phyloP scores from a whole-genome alignment of 2,329 filamentous ascomycete genomes.

The Ascosphaera apis region DNA sequence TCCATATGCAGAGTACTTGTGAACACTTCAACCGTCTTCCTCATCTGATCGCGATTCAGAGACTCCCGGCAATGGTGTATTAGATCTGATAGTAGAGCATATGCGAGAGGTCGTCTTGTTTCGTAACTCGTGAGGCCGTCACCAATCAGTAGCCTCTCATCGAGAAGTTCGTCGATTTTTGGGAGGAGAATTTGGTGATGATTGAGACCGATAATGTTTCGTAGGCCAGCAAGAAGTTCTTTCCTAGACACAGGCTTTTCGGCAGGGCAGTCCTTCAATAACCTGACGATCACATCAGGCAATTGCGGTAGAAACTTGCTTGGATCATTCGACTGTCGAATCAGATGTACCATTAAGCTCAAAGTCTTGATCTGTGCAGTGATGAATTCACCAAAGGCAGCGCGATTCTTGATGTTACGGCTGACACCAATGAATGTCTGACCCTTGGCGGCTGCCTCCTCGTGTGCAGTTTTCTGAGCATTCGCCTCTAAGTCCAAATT shows the following conservation, averaged over 20 bases:
- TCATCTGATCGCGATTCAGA: constrained; percentile 74
- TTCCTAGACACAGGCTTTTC: constrained; percentile 89
- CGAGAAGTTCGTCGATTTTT: constrained; percentile 85
- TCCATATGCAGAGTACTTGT: constrained; percentile 88
- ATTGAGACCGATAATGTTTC: constrained; percentile 98
- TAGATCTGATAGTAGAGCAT: constrained; percentile 93
- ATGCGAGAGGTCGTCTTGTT: constrained; percentile 82
- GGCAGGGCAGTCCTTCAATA: constrained; percentile 80
- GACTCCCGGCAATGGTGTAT: constrained; percentile 91
- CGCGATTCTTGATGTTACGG: constrained; percentile 76
- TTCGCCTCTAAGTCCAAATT: constrained; percentile 75
- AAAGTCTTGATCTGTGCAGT: constrained; percentile 98
- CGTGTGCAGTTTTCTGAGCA: constrained; percentile 78
- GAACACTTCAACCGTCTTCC: constrained; percentile 90
- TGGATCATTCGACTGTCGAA: constrained; percentile 68
- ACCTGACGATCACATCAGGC: constrained; percentile 69
- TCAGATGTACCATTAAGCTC: constrained; percentile 87
- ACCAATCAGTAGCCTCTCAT: constrained; percentile 82
- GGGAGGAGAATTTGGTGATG: constrained; percentile 84
- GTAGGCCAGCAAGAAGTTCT: constrained; percentile 82
- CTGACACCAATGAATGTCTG: constrained; percentile 83
- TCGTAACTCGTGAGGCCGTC: constrained; percentile 94
- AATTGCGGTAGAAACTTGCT: constrained; percentile 69
- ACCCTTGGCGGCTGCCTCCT: constrained; percentile 54
- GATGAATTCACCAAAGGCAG: constrained; percentile 91